Evolutionary conservation across 2,329 filamentous ascomycete genomes (phyloP).

Genomic region (Talaromyces sp.): DNA sequence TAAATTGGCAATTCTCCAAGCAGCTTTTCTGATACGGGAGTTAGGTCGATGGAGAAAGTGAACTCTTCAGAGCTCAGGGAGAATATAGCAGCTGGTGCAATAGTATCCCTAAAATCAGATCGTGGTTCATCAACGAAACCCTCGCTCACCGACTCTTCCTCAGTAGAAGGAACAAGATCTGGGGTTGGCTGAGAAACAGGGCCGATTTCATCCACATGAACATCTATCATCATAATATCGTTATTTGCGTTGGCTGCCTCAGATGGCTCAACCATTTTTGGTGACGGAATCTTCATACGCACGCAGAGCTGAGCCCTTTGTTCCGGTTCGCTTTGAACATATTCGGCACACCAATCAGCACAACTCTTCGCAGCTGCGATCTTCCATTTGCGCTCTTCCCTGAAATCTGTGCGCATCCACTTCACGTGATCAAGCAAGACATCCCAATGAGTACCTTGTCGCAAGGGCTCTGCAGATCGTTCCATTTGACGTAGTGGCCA

Average conservation of each 20-base stretch:
- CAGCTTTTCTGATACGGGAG: slow-evolving; percentile 70
- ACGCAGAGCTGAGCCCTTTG: slow-evolving; percentile 68
- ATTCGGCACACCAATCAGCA: slow-evolving; percentile 80
- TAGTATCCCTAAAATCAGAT: slow-evolving; percentile 41
- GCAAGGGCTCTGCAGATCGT: slow-evolving; percentile 73
- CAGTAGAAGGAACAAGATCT: slow-evolving; percentile 63
- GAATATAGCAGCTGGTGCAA: slow-evolving; percentile 74
- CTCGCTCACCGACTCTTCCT: slow-evolving; percentile 56
- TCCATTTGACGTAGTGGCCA: slow-evolving; percentile 92
- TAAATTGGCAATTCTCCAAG: slow-evolving; percentile 80
- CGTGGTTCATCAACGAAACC: slow-evolving; percentile 46
- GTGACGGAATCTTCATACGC: slow-evolving; percentile 38
- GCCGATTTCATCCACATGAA: slow-evolving; percentile 31
- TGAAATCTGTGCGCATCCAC: slow-evolving; percentile 97
- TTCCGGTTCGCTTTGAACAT: slow-evolving; percentile 63
- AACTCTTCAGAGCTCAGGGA: slow-evolving; percentile 77
- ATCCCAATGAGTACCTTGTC: slow-evolving; percentile 78
- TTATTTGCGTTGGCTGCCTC: slow-evolving; percentile 25
- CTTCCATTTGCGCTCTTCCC: slow-evolving; percentile 94
- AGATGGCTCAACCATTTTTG: slow-evolving; percentile 26
- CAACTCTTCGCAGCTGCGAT: slow-evolving; percentile 73
- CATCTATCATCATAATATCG: slow-evolving; percentile 30
- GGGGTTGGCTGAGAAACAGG: slow-evolving; percentile 56
- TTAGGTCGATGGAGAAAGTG: slow-evolving; percentile 72
- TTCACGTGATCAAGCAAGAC: slow-evolving; percentile 85